A percentile compares a stretch with the other conserved stretches of the same genome.
These are phyloP conservation scores for Penicillium turbatum DNA, from an alignment of 495 filamentous ascomycete species.

Conservation along the genomic window DNA sequence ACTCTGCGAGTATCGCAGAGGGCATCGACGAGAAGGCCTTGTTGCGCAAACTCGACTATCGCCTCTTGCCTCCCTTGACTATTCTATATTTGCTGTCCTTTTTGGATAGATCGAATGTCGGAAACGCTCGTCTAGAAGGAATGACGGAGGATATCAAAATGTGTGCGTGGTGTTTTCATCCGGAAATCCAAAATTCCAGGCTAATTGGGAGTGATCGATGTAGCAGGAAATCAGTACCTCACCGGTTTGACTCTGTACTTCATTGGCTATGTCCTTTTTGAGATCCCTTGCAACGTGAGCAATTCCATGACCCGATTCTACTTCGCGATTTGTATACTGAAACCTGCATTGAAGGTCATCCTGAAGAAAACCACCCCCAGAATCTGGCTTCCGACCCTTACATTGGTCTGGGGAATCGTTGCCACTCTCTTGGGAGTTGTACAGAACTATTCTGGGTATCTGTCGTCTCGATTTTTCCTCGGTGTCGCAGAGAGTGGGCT, in stretches of 20 bases:
- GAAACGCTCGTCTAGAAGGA: slow-evolving; percentile 58
- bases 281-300: slow-evolving; percentile 61
- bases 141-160: slow-evolving; percentile 60
- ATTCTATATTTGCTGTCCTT: slow-evolving; percentile 71
- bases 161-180: slow-evolving; percentile 29
- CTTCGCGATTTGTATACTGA: neutral
- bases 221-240: slow-evolving; percentile 65
- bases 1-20: slow-evolving; percentile 15
- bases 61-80: slow-evolving; percentile 62
- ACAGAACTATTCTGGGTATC: slow-evolving; percentile 60
- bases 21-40: slow-evolving; percentile 57
- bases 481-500: slow-evolving; percentile 51
- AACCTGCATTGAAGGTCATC: slow-evolving; percentile 35
- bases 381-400: slow-evolving; percentile 55
- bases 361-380: slow-evolving; percentile 67
- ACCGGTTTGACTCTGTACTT: slow-evolving; percentile 71
- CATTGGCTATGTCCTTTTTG: slow-evolving; percentile 69
- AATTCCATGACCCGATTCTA: neutral
- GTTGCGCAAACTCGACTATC: slow-evolving; percentile 61
- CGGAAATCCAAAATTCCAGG: neutral
- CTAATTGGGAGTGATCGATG: slow-evolving; percentile 1
- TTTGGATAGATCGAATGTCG: slow-evolving; percentile 69
- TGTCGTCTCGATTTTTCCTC: slow-evolving; percentile 50
- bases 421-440: slow-evolving; percentile 68
- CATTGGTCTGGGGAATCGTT: slow-evolving; percentile 58